A percentile compares a stretch with the other conserved stretches of the same genome.
These are phyloP conservation scores for Aulographum hederae DNA, from an alignment of 2,329 filamentous ascomycete genomes.

Conservation along the genomic window DNA sequence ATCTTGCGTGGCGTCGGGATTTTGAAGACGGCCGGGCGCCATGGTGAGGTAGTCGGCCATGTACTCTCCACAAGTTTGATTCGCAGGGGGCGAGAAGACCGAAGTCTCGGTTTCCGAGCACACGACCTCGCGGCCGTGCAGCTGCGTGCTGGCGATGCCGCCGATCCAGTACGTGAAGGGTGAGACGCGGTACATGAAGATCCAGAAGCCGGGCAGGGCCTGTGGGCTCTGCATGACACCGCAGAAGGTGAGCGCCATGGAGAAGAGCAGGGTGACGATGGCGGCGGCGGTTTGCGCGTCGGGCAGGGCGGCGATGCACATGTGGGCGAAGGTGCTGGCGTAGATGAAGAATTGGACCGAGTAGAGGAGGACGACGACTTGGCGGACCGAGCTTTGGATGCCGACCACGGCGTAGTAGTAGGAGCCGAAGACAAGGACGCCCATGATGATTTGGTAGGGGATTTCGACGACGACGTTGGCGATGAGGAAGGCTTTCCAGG, in stretches of 20 bases:
- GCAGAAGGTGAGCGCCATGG: slow-evolving; percentile 42
- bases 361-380: slow-evolving; percentile 47
- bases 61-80: slow-evolving; percentile 25
- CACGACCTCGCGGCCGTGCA: slow-evolving; percentile 27
- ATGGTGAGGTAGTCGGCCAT: slow-evolving; percentile 14
- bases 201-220: slow-evolving; percentile 53
- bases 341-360: slow-evolving; percentile 51
- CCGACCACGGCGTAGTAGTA: slow-evolving; percentile 43
- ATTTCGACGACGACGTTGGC: slow-evolving; percentile 57
- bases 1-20: slow-evolving; percentile 22
- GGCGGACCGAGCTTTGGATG: slow-evolving; percentile 29
- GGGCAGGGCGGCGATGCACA: slow-evolving; percentile 53
- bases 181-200: slow-evolving; percentile 55
- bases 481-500: slow-evolving; percentile 55
- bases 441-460: slow-evolving; percentile 45
- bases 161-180: slow-evolving; percentile 46
- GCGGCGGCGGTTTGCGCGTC: slow-evolving; percentile 50
- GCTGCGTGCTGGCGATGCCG: slow-evolving; percentile 20
- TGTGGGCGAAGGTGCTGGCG: slow-evolving; percentile 52
- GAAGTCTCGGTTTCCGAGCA: slow-evolving; percentile 26
- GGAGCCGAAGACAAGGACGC: slow-evolving; percentile 41
- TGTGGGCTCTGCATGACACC: slow-evolving; percentile 30
- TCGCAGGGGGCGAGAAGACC: slow-evolving; percentile 20
- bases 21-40: slow-evolving; percentile 19
- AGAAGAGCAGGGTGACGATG: slow-evolving; percentile 40